These are phyloP conservation scores for Trichoderma koningii DNA, from an alignment of 2,329 filamentous ascomycete species.

Conservation along the genomic window DNA sequence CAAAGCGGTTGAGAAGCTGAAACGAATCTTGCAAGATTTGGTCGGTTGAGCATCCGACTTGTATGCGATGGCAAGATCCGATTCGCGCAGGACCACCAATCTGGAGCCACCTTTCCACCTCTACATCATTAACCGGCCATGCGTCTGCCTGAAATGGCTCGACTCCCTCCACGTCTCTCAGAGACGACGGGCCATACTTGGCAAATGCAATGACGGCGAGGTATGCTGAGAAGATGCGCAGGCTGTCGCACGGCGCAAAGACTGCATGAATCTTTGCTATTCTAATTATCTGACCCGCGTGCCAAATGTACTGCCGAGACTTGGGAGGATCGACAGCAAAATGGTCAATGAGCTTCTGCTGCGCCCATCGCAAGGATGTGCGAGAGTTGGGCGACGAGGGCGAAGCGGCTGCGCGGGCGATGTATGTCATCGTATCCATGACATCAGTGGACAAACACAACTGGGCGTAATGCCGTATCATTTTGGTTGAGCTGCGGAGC, in stretches of 20 bases:
- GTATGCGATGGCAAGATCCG: constrained; percentile 28
- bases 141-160: constrained; percentile 31
- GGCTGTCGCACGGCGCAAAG: constrained; percentile 38
- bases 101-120: constrained; percentile 33
- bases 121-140: neutral
- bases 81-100: constrained; percentile 34
- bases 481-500: constrained; percentile 26
- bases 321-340: constrained; percentile 31
- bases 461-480: constrained; percentile 38
- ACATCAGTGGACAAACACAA: constrained; percentile 35
- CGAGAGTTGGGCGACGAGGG: neutral
- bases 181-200: constrained; percentile 31
- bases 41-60: neutral
- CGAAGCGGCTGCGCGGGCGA: constrained; percentile 34
- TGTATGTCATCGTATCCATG: constrained; percentile 37
- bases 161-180: neutral
- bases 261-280: constrained; percentile 37
- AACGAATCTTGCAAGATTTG: constrained; percentile 34
- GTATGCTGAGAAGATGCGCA: constrained; percentile 40
- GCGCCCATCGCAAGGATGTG: constrained; percentile 31
- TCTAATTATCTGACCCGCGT: constrained; percentile 38
- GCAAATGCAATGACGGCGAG: constrained; percentile 36
- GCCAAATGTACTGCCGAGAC: constrained; percentile 35
- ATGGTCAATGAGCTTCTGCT: constrained; percentile 31
- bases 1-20: constrained; percentile 32